A percentile compares a stretch with the other conserved stretches of the same genome.
Conservation (phyloP, 2,329 filamentous ascomycete genomes). For the Zalaria obscura region DNA sequence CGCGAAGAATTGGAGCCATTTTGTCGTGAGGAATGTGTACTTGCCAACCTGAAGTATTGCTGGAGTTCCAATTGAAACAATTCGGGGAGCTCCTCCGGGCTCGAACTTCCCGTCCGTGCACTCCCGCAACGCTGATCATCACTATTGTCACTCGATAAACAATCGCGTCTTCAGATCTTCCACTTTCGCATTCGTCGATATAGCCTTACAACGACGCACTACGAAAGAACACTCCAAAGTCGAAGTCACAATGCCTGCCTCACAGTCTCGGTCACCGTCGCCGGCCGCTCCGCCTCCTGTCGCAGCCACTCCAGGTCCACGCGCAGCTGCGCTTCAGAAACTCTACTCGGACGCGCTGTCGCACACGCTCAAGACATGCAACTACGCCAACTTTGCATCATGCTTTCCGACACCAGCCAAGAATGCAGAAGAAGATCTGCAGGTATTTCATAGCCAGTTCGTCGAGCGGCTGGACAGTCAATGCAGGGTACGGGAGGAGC, state of each 20-base stretch:
- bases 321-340: constrained; percentile 44
- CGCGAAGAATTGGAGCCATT: not conserved
- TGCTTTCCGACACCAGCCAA: constrained; percentile 50
- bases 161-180: not conserved
- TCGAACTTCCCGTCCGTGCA: no score
- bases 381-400: constrained; percentile 45
- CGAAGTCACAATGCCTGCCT: constrained; percentile 1
- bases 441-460: constrained; percentile 44
- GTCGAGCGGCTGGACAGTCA: constrained; percentile 43
- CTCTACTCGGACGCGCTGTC: constrained; percentile 45
- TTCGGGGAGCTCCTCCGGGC: no score
- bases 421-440: constrained; percentile 41
- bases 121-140: no score
- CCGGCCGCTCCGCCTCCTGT: constrained; percentile 39
- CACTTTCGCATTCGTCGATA: not conserved
- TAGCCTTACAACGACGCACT: not conserved
- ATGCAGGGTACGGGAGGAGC: constrained; percentile 26
- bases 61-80: no score
- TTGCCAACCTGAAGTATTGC: no score
- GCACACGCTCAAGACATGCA: constrained; percentile 46
- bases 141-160: no score
- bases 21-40: not conserved
- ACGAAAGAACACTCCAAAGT: not conserved
- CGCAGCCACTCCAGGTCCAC: constrained; percentile 41
- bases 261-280: constrained; percentile 27